Percentiles rank a stretch among this genome's conserved stretches.
Evolutionary conservation across 2,329 filamentous ascomycete species (phyloP).

Genomic region (Leptographium wingfieldii): DNA sequence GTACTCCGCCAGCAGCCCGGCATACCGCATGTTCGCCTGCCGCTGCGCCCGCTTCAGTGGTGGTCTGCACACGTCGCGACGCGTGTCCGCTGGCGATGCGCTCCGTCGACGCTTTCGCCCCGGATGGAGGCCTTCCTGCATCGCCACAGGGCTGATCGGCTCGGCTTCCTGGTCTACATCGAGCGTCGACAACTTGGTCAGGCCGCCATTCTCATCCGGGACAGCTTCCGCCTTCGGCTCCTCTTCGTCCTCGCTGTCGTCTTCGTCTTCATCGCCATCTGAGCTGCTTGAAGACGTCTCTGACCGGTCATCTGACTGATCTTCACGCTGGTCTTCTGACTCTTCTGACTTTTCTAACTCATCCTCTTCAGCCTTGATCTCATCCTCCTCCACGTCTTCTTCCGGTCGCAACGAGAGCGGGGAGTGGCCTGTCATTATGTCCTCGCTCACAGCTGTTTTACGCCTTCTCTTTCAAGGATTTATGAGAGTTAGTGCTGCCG

Average conservation of each 20-base stretch:
- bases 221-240: neutral
- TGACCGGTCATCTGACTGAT: neutral
- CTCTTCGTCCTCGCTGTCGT: neutral
- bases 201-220: neutral
- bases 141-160: too few relatives aligned
- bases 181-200: neutral
- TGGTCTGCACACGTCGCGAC: too few relatives aligned
- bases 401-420: neutral
- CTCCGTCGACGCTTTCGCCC: neutral
- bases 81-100: too few relatives aligned
- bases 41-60: slow-evolving; percentile 34
- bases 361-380: neutral
- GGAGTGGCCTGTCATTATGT: neutral
- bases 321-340: neutral
- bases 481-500: neutral
- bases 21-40: slow-evolving; percentile 31
- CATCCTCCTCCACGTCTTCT: neutral
- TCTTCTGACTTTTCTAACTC: neutral
- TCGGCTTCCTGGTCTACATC: neutral
- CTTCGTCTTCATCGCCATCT: neutral
- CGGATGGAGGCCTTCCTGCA: neutral
- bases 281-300: neutral
- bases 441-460: neutral
- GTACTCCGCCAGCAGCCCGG: slow-evolving; percentile 40
- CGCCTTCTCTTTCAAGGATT: neutral